Evolutionary conservation across 345 rosid species (phyloP), one percentile per base, ranked within the genome.

Genomic region (Diplotaxis tenuifolia): DNA sequence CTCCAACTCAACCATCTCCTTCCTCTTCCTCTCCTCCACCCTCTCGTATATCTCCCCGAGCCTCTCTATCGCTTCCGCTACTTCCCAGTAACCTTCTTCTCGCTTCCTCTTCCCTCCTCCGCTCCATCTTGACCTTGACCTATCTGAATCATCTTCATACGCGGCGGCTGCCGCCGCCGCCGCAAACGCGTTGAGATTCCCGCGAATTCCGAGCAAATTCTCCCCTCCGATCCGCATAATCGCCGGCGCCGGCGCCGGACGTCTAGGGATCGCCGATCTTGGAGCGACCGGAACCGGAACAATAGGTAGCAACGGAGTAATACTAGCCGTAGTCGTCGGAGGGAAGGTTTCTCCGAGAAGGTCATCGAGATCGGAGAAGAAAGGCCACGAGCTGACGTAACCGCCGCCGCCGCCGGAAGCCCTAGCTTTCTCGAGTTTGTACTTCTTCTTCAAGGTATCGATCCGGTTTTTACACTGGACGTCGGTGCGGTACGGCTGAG

Each of bases 391-490:
- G 20, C 96, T 88, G 28, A 81, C 19, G 47, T 47, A 16, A 4
- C 20, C 54, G 54, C 21, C 53, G 20, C 18, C 12, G 36, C 14
- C 5, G 42, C 1, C 50, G 50, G 50, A 45, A 45, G 2, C 87
- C 82, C 91, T 82, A 63, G 89, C 87, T 69, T 86, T 96, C 89
- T 96, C 99, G 81, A 82, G 74, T 89, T 92, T 96, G 78, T 90
- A 96, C 81, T 89, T 96, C 81, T 96, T 96, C 89, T 96, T 92
- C 15, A 96, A 80, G 32, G 99, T 96, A 59, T 96, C 99, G 84
- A 96, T 87, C 71, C 99, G 91, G 81, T 96, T 96, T 84, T 96
- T 96, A 57, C 99, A 92, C 90, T 92, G 99, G 23, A 90, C 97
- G 63, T 96, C 99, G 54, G 97, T 90, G 56, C 99, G 96, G 75